phyloP scores from a whole-genome alignment of 176 grass and related monocot genomes.

The Carex parvula region DNA sequence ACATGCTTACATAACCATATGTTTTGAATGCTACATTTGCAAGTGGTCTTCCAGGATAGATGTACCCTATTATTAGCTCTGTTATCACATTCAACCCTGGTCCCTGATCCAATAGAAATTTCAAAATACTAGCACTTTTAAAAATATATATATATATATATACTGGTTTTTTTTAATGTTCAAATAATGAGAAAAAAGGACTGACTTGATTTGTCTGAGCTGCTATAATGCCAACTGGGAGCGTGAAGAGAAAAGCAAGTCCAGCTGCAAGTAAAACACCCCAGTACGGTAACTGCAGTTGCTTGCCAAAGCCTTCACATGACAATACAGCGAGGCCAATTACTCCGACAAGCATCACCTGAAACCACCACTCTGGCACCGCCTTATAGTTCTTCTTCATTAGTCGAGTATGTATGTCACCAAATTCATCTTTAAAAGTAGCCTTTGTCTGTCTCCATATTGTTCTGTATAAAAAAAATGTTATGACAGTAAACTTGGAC shows the following conservation, averaged over 20 bases:
- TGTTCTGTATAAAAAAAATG: constrained; percentile 20
- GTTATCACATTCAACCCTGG: constrained; percentile 83
- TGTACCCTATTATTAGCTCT: constrained; percentile 77
- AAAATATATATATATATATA: too few relatives aligned
- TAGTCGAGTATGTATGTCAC: constrained; percentile 62
- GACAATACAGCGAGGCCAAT: constrained; percentile 42
- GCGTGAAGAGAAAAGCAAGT: constrained; percentile 75
- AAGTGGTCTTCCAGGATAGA: constrained; percentile 67
- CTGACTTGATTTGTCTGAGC: constrained; percentile 63
- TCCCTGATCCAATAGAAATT: constrained; percentile 32
- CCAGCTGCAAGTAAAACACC: constrained; percentile 59
- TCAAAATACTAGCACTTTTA: neutral
- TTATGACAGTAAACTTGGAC: neutral
- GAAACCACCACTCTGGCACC: constrained; percentile 90
- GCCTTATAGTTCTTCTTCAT: constrained; percentile 69
- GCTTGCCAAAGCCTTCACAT: constrained; percentile 63
- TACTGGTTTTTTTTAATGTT: neutral
- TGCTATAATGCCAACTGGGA: constrained; percentile 67
- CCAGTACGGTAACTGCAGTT: constrained; percentile 90
- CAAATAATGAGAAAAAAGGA: neutral
- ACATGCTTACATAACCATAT: constrained; percentile 89
- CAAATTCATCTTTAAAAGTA: constrained; percentile 24
- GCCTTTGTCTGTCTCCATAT: constrained; percentile 64
- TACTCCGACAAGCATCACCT: constrained; percentile 42
- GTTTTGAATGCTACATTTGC: constrained; percentile 88